These are phyloP conservation scores for Ophiostoma himal-ulmi DNA, from an alignment of 2,329 filamentous ascomycete species.

Conservation along the genomic window DNA sequence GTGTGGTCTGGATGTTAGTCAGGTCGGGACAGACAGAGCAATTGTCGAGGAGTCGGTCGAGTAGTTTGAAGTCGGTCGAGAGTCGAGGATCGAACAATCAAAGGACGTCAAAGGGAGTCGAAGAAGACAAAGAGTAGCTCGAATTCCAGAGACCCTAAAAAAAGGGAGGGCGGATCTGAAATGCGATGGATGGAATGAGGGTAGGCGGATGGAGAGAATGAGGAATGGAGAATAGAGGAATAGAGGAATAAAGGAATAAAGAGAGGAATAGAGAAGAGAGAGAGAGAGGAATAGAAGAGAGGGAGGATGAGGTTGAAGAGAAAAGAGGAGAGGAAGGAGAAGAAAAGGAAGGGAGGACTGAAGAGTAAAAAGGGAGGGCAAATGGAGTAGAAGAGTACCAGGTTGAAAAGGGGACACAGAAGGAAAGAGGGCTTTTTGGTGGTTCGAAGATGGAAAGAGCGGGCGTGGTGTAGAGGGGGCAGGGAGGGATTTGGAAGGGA, in stretches of 20 bases:
- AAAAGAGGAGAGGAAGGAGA: conserved; percentile 10
- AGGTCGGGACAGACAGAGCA: too few species aligned
- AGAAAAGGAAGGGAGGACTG: conserved; percentile 8
- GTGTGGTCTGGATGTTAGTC: neutral
- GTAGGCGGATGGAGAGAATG: conserved; percentile 1
- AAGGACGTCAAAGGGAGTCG: neutral
- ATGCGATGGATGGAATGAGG: neutral
- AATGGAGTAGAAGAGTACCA: conserved; percentile 18
- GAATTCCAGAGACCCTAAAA: conserved; percentile 16
- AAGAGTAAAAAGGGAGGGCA: conserved; percentile 24
- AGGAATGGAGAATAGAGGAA: conserved; percentile 1
- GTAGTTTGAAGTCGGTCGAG: neutral
- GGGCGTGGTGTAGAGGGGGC: neutral
- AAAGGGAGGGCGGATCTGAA: conserved; percentile 18
- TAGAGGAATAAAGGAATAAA: conserved; percentile 8
- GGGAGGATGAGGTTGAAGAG: neutral
- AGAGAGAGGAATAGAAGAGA: conserved; percentile 14
- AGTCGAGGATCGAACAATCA: too few species aligned
- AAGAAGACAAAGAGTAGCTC: conserved; percentile 14
- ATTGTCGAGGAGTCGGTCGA: neutral
- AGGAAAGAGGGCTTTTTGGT: neutral
- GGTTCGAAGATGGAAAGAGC: neutral
- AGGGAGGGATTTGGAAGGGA: neutral
- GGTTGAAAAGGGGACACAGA: conserved; percentile 29
- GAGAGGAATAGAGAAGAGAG: conserved; percentile 7